Evolutionary conservation across 2,329 filamentous ascomycete species (phyloP).

Genomic region (Sarocladium kiliense): DNA sequence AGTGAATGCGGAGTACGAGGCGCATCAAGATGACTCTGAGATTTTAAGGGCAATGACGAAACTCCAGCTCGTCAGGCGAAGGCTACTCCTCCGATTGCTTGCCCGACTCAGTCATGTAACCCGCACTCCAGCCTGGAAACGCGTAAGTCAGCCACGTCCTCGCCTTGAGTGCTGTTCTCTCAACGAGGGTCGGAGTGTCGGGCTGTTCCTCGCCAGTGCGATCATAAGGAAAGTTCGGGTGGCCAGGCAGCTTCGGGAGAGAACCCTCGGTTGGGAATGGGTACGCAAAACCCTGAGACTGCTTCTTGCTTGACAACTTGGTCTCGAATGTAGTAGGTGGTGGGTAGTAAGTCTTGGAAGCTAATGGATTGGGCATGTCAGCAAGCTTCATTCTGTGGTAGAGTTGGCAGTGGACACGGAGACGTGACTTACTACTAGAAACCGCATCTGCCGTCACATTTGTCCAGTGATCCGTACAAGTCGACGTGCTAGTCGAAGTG

Average conservation of each 20-base stretch:
- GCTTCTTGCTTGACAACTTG: neutral
- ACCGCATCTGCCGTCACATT: conserved; percentile 2
- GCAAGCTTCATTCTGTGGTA: neutral
- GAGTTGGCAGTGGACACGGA: neutral
- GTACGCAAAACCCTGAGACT: neutral
- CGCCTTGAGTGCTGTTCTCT: neutral
- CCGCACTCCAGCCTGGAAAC: neutral
- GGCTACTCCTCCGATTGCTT: neutral
- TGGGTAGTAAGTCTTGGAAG: neutral
- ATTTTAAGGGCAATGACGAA: no score
- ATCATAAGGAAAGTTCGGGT: conserved; percentile 2
- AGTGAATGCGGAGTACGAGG: no score
- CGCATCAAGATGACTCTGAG: no score
- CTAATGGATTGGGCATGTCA: neutral
- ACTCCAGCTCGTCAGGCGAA: no score
- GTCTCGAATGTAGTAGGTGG: conserved; percentile 1
- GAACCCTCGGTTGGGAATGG: neutral
- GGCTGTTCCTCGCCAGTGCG: neutral
- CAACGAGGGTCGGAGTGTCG: neutral
- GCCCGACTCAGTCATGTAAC: neutral
- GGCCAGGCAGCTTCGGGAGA: neutral
- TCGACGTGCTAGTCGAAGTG: conserved; percentile 2
- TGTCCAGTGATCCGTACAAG: conserved; percentile 3
- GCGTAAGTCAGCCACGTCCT: neutral
- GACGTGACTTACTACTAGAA: neutral